Evolutionary conservation across 371 early-diverging fungal genomes (phyloP).

Genomic region (Capillidium heterosporum): DNA sequence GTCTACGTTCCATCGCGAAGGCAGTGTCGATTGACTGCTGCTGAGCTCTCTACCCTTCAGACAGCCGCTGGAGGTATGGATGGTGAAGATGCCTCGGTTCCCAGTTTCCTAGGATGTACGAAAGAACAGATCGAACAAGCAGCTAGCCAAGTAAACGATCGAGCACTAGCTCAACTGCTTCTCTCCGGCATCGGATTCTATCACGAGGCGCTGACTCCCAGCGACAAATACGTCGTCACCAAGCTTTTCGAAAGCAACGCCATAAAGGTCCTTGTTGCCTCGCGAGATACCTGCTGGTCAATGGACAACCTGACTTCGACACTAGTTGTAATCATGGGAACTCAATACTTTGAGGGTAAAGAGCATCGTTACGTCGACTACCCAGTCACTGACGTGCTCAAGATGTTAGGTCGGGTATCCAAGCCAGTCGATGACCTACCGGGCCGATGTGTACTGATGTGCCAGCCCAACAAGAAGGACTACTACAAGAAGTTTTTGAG

Average conservation of each 20-base stretch:
- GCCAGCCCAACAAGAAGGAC: conserved; percentile 80
- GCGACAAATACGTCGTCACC: conserved; percentile 55
- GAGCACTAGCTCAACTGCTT: conserved; percentile 45
- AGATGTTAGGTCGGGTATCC: conserved; percentile 91
- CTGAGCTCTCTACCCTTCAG: conserved; percentile 59
- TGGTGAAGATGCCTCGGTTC: conserved; percentile 14
- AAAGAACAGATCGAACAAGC: conserved; percentile 39
- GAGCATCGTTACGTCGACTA: conserved; percentile 92
- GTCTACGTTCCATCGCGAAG: conserved; percentile 87
- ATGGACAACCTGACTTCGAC: conserved; percentile 47
- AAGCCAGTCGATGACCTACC: conserved; percentile 42
- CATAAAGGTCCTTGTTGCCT: conserved; percentile 77
- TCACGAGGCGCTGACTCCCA: conserved; percentile 65
- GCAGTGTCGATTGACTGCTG: conserved; percentile 75
- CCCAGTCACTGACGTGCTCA: conserved; percentile 79
- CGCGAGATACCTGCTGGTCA: conserved; percentile 81
- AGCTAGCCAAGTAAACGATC: conserved; percentile 48
- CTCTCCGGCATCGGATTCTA: conserved; percentile 74
- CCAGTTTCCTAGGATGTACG: conserved; percentile 51
- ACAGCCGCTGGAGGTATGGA: conserved; percentile 42
- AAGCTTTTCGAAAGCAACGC: conserved; percentile 56
- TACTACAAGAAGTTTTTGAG: conserved; percentile 91
- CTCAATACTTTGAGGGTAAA: conserved; percentile 82
- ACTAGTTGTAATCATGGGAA: conserved; percentile 89
- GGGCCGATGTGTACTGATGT: conserved; percentile 82